A percentile compares a stretch with the other conserved stretches of the same genome.
These are phyloP conservation scores for Penicillium sp. DNA, from an alignment of 2,329 filamentous ascomycete genomes.

Conservation along the genomic window DNA sequence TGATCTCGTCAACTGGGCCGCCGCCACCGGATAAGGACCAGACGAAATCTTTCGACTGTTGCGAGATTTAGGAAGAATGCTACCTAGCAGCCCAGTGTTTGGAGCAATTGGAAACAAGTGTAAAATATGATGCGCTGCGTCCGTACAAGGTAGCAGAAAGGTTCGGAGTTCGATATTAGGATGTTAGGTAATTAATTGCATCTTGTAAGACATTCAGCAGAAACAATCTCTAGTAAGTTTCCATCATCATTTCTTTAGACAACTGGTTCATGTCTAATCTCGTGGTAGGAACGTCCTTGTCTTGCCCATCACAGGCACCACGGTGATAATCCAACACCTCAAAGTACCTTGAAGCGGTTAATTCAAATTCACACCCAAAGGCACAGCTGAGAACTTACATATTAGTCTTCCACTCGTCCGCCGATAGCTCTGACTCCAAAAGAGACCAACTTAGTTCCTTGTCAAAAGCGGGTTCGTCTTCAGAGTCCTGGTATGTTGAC, in stretches of 20 bases:
- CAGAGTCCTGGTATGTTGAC: slow-evolving; percentile 92
- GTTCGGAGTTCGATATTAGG: no score
- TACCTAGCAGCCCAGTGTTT: no score
- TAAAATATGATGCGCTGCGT: no score
- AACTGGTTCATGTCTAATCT: not conserved
- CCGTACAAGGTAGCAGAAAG: no score
- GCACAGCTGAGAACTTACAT: not conserved
- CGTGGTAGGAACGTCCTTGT: not conserved
- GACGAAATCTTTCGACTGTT: no score
- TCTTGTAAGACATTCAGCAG: no score
- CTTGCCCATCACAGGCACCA: not conserved
- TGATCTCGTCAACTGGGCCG: no score
- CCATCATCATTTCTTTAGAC: not conserved
- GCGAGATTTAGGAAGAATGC: no score
- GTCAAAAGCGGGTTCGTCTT: slow-evolving; percentile 89
- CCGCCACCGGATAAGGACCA: no score
- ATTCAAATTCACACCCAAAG: not conserved
- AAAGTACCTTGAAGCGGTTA: not conserved
- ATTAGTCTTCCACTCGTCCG: not conserved
- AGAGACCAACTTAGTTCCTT: slow-evolving; percentile 99
- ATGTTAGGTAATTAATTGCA: no score
- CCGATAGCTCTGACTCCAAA: slow-evolving; percentile 76
- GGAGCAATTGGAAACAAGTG: no score
- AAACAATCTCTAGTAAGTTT: not conserved
- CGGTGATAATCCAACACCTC: not conserved